Evolutionary conservation across 1,139 yeast genomes (phyloP).

Genomic region (Candida tetrigidarum): DNA sequence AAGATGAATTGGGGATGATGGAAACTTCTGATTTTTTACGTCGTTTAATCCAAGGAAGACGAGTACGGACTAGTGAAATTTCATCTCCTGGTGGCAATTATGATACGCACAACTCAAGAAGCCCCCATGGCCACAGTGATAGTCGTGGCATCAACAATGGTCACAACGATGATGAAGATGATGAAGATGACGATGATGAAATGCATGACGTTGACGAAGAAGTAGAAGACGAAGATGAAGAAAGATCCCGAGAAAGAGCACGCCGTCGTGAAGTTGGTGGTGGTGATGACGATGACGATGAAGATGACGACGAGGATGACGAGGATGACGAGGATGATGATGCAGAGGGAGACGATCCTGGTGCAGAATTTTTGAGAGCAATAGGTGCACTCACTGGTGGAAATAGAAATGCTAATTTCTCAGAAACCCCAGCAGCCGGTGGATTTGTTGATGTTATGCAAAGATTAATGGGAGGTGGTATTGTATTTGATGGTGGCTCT

Average conservation of each 20-base stretch:
- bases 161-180: slow-evolving; percentile 21
- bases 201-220: slow-evolving; percentile 24
- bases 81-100: background rate
- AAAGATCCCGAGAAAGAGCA: background rate
- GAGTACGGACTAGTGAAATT: slow-evolving; percentile 18
- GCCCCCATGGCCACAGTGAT: background rate
- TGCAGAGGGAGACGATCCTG: slow-evolving; percentile 27
- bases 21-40: slow-evolving; percentile 31
- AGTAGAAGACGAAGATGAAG: slow-evolving; percentile 18
- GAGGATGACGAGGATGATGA: slow-evolving; percentile 23
- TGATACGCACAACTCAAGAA: background rate
- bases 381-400: slow-evolving; percentile 25
- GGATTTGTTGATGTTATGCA: slow-evolving; percentile 43
- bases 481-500: slow-evolving; percentile 32
- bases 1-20: slow-evolving; percentile 25
- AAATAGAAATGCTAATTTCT: slow-evolving; percentile 7
- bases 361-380: slow-evolving; percentile 33
- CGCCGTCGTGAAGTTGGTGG: slow-evolving; percentile 11
- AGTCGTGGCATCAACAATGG: slow-evolving; percentile 18
- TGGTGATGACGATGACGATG: slow-evolving; percentile 23
- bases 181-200: slow-evolving; percentile 17
- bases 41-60: slow-evolving; percentile 24
- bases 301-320: slow-evolving; percentile 24
- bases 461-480: slow-evolving; percentile 42
- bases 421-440: slow-evolving; percentile 13